Conservation (phyloP, 495 filamentous ascomycete species). For the Extremus antarcticus region DNA sequence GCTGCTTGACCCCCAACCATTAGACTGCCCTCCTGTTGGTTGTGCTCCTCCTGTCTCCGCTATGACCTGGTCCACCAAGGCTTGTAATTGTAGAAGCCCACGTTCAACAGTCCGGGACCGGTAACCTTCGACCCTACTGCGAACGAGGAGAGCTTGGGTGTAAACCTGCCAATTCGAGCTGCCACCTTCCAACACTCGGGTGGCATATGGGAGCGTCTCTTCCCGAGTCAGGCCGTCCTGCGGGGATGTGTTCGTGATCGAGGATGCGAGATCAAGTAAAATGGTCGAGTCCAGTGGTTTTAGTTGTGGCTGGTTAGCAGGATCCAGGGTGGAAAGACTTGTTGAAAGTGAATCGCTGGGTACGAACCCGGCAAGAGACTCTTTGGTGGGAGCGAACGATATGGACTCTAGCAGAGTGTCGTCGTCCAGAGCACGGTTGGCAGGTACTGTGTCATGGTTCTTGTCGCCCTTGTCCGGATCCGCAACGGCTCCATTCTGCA, state of each 20-base stretch:
- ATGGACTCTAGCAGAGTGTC: constrained; percentile 88
- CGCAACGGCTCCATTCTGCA: constrained; percentile 6
- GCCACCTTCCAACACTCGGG: constrained; percentile 75
- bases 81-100: constrained; percentile 86
- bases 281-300: constrained; percentile 75
- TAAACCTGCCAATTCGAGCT: constrained; percentile 98
- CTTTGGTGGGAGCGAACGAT: constrained; percentile 46
- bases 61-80: constrained; percentile 89
- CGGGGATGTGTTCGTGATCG: constrained; percentile 78
- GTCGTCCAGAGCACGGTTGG: constrained; percentile 68
- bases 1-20: constrained; percentile 37
- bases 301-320: constrained; percentile 72
- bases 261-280: constrained; percentile 68
- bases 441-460: constrained; percentile 35
- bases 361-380: constrained; percentile 25
- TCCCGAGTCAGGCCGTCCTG: constrained; percentile 78
- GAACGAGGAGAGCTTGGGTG: constrained; percentile 78
- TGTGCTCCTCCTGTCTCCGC: constrained; percentile 57
- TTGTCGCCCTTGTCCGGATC: background rate
- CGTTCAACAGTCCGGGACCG: constrained; percentile 76
- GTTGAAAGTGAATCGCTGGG: constrained; percentile 49
- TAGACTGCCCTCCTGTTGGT: constrained; percentile 10
- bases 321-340: constrained; percentile 50
- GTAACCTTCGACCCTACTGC: constrained; percentile 81
- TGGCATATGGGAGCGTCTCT: constrained; percentile 83